A percentile compares a stretch with the other conserved stretches of the same genome.
These are phyloP conservation scores for Begonia fuchsioides DNA, from an alignment of 306 rosid genomes.

Conservation along the genomic window DNA sequence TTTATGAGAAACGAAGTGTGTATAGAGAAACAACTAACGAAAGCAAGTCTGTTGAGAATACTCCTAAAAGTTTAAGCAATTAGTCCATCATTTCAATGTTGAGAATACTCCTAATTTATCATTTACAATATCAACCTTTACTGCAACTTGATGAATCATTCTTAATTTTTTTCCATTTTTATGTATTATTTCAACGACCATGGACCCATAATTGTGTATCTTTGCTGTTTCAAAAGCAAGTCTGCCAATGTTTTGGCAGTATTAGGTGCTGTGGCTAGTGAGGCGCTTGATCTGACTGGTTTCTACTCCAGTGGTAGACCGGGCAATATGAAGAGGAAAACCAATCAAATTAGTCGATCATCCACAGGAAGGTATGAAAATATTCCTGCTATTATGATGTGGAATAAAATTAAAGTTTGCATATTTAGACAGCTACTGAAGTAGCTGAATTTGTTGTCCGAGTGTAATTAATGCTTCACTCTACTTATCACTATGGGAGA, in stretches of 20 bases:
- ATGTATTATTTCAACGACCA: neutral
- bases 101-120: no score
- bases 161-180: neutral
- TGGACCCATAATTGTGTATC: conserved; percentile 20
- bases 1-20: neutral
- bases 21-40: neutral
- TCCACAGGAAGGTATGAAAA: conserved; percentile 44
- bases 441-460: neutral
- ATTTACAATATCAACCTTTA: no score
- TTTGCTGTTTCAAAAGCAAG: conserved; percentile 52
- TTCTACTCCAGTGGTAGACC: conserved; percentile 88
- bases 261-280: conserved; percentile 82
- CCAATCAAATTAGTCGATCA: conserved; percentile 49
- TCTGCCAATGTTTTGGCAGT: conserved; percentile 93
- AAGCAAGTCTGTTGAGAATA: no score
- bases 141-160: neutral
- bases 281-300: conserved; percentile 83
- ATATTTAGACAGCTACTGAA: no score
- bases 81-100: no score
- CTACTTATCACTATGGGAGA: neutral
- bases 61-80: no score
- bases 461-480: neutral
- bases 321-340: conserved; percentile 33
- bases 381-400: neutral
- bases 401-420: neutral